Base-by-base conservation (phyloP, 1,284 basidiomycete species). In the Heterobasidion occidentale region DNA sequence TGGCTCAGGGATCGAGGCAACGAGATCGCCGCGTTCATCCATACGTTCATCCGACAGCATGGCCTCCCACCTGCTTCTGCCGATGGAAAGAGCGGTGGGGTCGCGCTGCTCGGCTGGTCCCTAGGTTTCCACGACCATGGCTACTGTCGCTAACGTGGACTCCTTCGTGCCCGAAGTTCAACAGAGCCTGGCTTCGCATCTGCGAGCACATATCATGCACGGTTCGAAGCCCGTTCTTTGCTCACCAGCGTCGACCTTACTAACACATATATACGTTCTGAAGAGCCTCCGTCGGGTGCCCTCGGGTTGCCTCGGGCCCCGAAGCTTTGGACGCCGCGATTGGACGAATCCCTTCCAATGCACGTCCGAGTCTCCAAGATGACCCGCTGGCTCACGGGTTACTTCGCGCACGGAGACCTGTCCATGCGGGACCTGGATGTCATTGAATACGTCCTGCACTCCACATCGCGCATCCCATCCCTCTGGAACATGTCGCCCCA, bases 101-200 rank as follows among this genome's bases (percentile, higher is more conserved):
- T 72, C 15, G 62, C 64, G 0, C 46, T 76, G 5, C 54, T 73
- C 1, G 74, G 72, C 3, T 76, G 73, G 73, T 75, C 74, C 2
- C 46, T 71, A 2, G 75, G 73, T 58, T 42, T 36, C 60, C 2
- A 55, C 64, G 9, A 63, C 65, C 8, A 38, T 67, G 27, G 58
- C 70, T 7, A 61, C 68, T 4, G 58, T 72, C 33, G 64, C 70
- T 0, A 61, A 63, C 53, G 55, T 66, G 7, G 60, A 64, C 27
- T 58, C 51, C 1, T 63, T 71, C 1, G 62, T 67, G 3, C n/a
- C 42, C 3, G 60, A 57, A 8, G 58, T 63, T 6, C 59, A 59
- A 36, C 42, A 52, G 1, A 62, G 63, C 12, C 63, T 71, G 35
- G 50, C 57, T 1, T 35, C 59, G 2, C 56, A 67, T 44, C 46